Percentiles rank a stretch among this genome's conserved stretches.
Evolutionary conservation across 1,139 yeast genomes (phyloP).

Genomic region (Entelexis sorbosivorans): DNA sequence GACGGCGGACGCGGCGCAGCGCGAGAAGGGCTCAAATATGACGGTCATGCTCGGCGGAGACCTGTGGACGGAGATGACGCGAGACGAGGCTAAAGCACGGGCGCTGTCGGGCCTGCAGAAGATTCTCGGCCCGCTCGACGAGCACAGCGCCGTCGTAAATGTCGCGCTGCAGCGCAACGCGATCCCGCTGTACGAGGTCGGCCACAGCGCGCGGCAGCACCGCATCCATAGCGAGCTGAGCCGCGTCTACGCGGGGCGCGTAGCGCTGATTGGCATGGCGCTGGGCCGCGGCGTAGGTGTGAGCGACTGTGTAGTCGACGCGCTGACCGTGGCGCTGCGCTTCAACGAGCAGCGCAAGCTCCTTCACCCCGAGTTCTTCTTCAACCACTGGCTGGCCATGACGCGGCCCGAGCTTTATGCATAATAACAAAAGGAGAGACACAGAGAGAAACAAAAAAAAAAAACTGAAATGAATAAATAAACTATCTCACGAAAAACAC

Average conservation of each 20-base stretch:
- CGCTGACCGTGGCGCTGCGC: conserved; percentile 46
- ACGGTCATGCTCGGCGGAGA: conserved; percentile 92
- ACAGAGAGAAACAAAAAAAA: too few species aligned
- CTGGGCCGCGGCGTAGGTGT: conserved; percentile 79
- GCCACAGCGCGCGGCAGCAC: conserved; percentile 46
- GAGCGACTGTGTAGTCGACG: conserved; percentile 69
- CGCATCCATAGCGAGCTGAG: conserved; percentile 32
- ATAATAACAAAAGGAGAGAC: background rate
- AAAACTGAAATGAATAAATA: too few species aligned
- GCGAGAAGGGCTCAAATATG: conserved; percentile 45
- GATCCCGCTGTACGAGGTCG: conserved; percentile 74
- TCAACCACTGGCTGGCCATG: conserved; percentile 19
- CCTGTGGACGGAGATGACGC: conserved; percentile 36
- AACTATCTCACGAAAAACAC: conserved; percentile 41
- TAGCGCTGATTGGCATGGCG: conserved; percentile 71
- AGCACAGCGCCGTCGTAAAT: conserved; percentile 25
- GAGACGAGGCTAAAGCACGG: conserved; percentile 36
- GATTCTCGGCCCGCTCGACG: conserved; percentile 41
- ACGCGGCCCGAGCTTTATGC: conserved; percentile 22
- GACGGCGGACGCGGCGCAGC: conserved; percentile 7
- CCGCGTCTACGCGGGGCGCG: conserved; percentile 34
- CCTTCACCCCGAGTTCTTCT: conserved; percentile 27
- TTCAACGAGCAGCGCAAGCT: conserved; percentile 28
- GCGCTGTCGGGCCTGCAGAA: conserved; percentile 41
- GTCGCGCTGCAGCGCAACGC: conserved; percentile 41